phyloP scores from a whole-genome alignment of 106 monocot genomes.

The Hemerocallis citrina region DNA sequence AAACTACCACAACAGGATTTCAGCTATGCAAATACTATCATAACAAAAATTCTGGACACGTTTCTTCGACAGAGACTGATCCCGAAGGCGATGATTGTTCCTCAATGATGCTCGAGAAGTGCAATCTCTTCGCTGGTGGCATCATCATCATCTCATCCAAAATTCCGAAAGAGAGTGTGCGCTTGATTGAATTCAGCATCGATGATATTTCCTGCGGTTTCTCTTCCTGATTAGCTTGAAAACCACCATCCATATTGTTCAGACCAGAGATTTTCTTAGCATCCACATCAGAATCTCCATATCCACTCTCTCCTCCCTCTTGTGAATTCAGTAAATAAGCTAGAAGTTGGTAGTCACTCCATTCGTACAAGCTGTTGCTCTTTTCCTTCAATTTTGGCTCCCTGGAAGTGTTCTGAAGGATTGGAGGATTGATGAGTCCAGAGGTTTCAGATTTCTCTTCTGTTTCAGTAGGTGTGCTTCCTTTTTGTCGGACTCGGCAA shows the following conservation, averaged over 20 bases:
- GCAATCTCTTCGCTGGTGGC: constrained; percentile 8
- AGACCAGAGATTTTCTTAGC: neutral
- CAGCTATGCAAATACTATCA: too few species aligned
- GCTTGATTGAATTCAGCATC: constrained; percentile 13
- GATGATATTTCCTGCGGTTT: neutral
- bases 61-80: constrained; percentile 1
- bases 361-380: neutral
- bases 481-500: constrained; percentile 30
- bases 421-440: neutral
- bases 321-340: neutral
- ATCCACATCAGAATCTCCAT: neutral
- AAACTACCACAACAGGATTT: too few species aligned
- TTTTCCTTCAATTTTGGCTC: neutral
- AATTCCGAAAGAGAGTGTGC: constrained; percentile 15
- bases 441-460: neutral
- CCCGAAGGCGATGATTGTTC: neutral
- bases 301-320: neutral
- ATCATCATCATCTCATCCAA: constrained; percentile 18
- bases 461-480: neutral
- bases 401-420: neutral
- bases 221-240: neutral
- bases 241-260: neutral
- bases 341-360: constrained; percentile 7
- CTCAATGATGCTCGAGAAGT: neutral
- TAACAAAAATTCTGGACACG: too few species aligned